Base-by-base conservation (phyloP, 2,329 filamentous ascomycete species). In the Amesomyces nigricolor region DNA sequence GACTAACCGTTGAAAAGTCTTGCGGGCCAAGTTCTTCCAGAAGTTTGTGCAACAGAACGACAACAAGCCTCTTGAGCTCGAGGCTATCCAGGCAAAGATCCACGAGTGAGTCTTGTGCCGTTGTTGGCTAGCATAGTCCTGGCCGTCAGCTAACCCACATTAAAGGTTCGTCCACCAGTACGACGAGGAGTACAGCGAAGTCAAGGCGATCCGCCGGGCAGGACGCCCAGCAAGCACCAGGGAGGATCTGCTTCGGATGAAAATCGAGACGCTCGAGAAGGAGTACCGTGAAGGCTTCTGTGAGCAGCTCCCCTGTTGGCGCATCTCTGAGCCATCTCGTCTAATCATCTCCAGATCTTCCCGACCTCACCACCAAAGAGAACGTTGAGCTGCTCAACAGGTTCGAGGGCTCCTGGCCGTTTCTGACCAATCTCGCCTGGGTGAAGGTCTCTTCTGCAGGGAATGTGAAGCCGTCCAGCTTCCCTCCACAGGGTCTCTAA, bases 371-470 rank as follows among this genome's bases (percentile, higher is more conserved):
- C 53, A 79, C 84, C 42, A 75, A 78, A 40, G 79, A 85, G 47
- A 90, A 85, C 62, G 72, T 88, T 50, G 72, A 78, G 55, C 78
- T 81, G 61, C 71, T 97, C 40, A 79, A 82, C 60, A 76, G 78
- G 19, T 97, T 91, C 89, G 87, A 90, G 61, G 88, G 88, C 4
- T 81, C 88, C 26, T 97, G 92, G 92, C 79, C 88, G 8, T 86
- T 87, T 64, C 78, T 96, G 59, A 82, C 85, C 35, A 86, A 80
- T 8, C 70, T 96, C 62, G 82, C 85, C 57, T 97, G 91, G 78
- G 78, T 90, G 58, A 85, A 89, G 58, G 75, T 96, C 54, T 80
- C 80, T 4, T 82, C 78, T 54, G 76, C 80, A 30, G 89, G 89
- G 4, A 74, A 70, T 11, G 78, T 84, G 59, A 80, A 83, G 64